Conservation (phyloP, 306 rosid species). For the peach (Prunus persica) region DNA sequence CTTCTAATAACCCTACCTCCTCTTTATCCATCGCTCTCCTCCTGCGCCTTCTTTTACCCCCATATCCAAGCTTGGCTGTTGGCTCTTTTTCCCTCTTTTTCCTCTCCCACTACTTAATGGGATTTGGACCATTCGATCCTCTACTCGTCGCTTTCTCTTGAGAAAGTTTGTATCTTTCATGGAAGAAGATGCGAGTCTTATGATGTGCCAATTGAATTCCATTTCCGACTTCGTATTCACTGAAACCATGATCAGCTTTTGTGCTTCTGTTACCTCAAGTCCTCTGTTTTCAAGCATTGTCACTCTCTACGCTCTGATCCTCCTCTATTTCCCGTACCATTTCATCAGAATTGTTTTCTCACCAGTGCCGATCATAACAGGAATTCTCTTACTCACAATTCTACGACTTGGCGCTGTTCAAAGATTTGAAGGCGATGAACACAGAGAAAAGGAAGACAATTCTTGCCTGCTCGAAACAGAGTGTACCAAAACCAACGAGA, state of each 20-base stretch:
- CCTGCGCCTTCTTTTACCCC: constrained; percentile 6
- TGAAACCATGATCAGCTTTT: constrained; percentile 32
- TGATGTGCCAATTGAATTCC: constrained; percentile 25
- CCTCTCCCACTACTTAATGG: constrained; percentile 18
- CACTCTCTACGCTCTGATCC: constrained; percentile 46
- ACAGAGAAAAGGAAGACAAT: not conserved
- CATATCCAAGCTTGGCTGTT: not conserved
- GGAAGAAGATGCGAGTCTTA: constrained; percentile 26
- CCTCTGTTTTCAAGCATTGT: constrained; percentile 73
- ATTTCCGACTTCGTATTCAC: constrained; percentile 3
- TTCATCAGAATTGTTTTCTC: constrained; percentile 52
- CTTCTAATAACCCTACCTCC: constrained; percentile 6
- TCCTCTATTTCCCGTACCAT: constrained; percentile 53
- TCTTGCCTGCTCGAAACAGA: not conserved
- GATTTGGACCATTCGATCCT: constrained; percentile 14
- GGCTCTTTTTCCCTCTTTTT: not conserved
- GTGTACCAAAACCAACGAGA: not conserved
- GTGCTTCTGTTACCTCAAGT: constrained; percentile 35
- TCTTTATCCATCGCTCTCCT: not conserved
- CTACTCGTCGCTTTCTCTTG: not conserved
- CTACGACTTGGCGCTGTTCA: constrained; percentile 78
- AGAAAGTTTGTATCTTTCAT: constrained; percentile 5
- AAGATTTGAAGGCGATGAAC: constrained; percentile 26
- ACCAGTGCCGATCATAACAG: constrained; percentile 51
- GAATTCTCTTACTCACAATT: constrained; percentile 40